phyloP scores from a whole-genome alignment of 768 basidiomycete genomes.

The Pleurotus cornucopiae region DNA sequence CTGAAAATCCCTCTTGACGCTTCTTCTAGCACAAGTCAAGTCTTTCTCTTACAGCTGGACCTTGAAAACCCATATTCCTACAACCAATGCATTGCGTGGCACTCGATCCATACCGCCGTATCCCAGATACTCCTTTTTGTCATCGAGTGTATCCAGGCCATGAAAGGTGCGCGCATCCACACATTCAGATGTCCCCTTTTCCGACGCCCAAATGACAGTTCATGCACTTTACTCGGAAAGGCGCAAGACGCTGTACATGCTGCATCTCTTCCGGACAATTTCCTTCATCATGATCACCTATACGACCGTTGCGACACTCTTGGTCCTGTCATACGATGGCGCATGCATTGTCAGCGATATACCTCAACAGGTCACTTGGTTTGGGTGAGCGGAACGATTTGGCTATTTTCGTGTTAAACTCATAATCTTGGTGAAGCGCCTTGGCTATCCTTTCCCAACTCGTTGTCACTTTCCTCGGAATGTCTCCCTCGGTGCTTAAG shows the following conservation, averaged over 20 bases:
- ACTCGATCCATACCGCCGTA: background rate
- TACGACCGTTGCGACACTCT: background rate
- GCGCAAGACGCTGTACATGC: background rate
- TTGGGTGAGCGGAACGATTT: background rate
- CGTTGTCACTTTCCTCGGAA: background rate
- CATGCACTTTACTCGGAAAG: background rate
- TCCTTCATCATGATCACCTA: background rate
- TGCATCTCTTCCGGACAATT: background rate
- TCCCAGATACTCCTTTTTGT: background rate
- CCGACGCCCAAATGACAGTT: background rate
- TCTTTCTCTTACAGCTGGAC: background rate
- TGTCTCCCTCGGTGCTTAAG: background rate
- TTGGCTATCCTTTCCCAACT: background rate
- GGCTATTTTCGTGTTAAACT: no score
- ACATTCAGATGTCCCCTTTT: background rate
- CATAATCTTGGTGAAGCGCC: background rate
- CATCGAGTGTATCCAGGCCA: background rate
- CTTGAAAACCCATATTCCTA: background rate
- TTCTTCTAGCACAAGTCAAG: background rate
- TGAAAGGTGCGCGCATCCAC: background rate
- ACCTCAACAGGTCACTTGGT: background rate
- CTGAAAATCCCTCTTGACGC: background rate
- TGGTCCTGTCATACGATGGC: background rate
- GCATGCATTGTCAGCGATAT: constrained; percentile 3
- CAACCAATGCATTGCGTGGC: constrained; percentile 1